These are phyloP conservation scores for Lachnellula arida DNA, from an alignment of 2,329 filamentous ascomycete genomes.

Conservation along the genomic window DNA sequence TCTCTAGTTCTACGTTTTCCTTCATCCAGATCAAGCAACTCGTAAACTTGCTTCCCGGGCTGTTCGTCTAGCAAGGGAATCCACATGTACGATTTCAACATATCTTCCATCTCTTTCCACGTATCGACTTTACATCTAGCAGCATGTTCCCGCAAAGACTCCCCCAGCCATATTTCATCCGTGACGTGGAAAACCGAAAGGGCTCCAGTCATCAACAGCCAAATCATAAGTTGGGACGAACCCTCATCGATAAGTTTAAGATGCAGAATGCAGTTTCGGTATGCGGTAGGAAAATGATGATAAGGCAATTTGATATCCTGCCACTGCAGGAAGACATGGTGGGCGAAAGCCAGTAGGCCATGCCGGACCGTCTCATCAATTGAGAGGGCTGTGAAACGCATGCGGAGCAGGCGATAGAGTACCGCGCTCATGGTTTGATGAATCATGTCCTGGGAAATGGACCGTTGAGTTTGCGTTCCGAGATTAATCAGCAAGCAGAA, in stretches of 20 bases:
- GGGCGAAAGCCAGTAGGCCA: constrained; percentile 36
- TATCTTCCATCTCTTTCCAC: constrained; percentile 20
- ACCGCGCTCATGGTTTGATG: constrained; percentile 20
- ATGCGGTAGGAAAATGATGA: constrained; percentile 13
- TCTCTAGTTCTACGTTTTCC: not conserved
- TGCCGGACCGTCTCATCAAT: constrained; percentile 36
- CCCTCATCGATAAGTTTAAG: not conserved
- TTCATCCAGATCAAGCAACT: constrained; percentile 6
- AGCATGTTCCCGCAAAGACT: constrained; percentile 14
- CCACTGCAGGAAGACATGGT: constrained; percentile 39
- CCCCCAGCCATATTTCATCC: constrained; percentile 22
- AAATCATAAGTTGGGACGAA: constrained; percentile 16
- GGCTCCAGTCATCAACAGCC: constrained; percentile 23
- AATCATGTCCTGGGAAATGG: constrained; percentile 18
- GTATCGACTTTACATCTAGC: constrained; percentile 7
- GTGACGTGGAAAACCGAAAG: constrained; percentile 16
- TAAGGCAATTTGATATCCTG: constrained; percentile 13
- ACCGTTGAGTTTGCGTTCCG: constrained; percentile 17
- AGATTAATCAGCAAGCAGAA: constrained; percentile 29
- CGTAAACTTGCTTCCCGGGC: constrained; percentile 26
- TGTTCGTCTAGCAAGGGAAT: constrained; percentile 31
- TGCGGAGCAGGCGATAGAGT: constrained; percentile 38
- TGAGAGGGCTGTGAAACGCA: constrained; percentile 28
- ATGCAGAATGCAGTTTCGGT: constrained; percentile 12
- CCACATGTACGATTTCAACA: constrained; percentile 32